Evolutionary conservation across 2,329 filamentous ascomycete species (phyloP), one percentile per base, ranked within the genome.

Genomic region (Fusarium marasasianum): DNA sequence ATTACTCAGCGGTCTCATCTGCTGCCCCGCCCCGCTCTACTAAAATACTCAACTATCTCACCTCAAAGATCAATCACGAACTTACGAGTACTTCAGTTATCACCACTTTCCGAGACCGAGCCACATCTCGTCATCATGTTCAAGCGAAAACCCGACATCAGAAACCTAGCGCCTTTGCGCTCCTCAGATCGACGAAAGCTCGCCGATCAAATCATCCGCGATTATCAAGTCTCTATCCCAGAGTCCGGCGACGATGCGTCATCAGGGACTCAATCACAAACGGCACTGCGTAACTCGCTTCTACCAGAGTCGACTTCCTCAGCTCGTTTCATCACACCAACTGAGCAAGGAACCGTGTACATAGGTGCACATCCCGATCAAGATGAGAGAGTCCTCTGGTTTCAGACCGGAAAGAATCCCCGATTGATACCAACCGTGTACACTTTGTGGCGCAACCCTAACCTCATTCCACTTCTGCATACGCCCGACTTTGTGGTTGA

Each of bases 341-440:
- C 70, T 6, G 72, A 74, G 6, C 75, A 70, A 31, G 60, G 75
- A 13, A 77, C 70, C 1, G 64, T 77, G 35, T 77, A 77, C 5
- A 66, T 77, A 14, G 75, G 75, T 24, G 38, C 70, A n/a, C 66
- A 72, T 44, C 60, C 64, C 5, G 72, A 57, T 6, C 64, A 74
- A 29, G 72, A 76, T 31, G 75, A 77, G 54, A 75, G 75, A 38
- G 64, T 77, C 20, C 75, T 77, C 20, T 77, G 75, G 75, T 77
- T 77, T 31, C 75, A 77, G 57, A 60, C 63, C 3, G 74, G 74
- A 8, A 77, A 77, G 64, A 77, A 68, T 13, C 70, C 74, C 3
- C 60, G 40, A n/a, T 24, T 77, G 48, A 77, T 77, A 68, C 74
- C 75, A 12, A 77, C 75, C 5, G 70, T 77, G 8, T 77, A 77